Conservation (phyloP, 495 filamentous ascomycete species). For the Penicillium riverlandense region DNA sequence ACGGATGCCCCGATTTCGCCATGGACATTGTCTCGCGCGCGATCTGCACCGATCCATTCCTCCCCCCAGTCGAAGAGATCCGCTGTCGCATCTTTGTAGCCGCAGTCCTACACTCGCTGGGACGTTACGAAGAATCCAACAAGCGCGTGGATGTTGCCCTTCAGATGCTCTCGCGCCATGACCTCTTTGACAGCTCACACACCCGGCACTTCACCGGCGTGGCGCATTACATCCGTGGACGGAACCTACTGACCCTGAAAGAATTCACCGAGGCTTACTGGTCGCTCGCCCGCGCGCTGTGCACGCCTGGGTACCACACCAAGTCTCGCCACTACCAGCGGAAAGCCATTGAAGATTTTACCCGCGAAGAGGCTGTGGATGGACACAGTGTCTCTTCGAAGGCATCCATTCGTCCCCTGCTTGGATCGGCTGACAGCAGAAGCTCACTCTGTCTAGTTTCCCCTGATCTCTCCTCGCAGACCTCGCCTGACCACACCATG, state of each 20-base stretch:
- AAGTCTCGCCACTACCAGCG: constrained; percentile 10
- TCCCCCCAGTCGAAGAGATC: constrained; percentile 3
- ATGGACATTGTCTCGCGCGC: background rate
- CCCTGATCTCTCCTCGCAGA: no score
- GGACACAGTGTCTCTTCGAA: background rate
- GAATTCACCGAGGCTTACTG: constrained; percentile 9
- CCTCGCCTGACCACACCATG: no score
- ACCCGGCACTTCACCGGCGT: constrained; percentile 2
- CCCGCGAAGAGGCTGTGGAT: background rate
- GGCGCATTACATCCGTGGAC: constrained; percentile 10
- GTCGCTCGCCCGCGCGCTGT: constrained; percentile 6
- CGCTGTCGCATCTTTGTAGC: constrained; percentile 9
- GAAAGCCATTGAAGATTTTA: constrained; percentile 4
- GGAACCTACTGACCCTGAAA: constrained; percentile 7
- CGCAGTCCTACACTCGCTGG: constrained; percentile 3
- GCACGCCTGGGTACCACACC: constrained; percentile 8
- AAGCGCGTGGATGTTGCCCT: constrained; percentile 1
- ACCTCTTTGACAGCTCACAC: background rate
- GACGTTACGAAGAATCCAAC: constrained; percentile 6
- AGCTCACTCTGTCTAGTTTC: background rate
- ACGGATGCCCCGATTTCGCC: constrained; percentile 4
- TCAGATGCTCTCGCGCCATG: background rate
- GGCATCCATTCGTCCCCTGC: constrained; percentile 2
- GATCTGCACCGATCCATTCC: constrained; percentile 2
- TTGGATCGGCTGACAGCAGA: background rate